Percentiles rank a stretch among this genome's conserved stretches.
These are phyloP conservation scores for Cryphonectria nitschkei DNA, from an alignment of 2,329 filamentous ascomycete species.

Conservation along the genomic window DNA sequence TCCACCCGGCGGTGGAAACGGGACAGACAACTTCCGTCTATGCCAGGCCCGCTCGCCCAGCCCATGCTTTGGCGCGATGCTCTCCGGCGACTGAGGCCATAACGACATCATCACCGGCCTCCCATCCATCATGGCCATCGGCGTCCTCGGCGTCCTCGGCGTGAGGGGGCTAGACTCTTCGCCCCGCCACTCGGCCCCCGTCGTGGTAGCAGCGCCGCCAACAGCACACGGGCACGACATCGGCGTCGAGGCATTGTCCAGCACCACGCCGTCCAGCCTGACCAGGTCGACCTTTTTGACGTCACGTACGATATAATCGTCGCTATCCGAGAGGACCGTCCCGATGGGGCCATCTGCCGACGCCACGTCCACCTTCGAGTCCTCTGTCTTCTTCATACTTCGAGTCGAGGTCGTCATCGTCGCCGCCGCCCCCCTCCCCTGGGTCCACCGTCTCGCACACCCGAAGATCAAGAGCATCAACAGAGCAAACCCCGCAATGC, in stretches of 20 bases:
- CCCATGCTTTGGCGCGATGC: constrained; percentile 16
- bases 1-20: constrained; percentile 8
- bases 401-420: background rate
- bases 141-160: constrained; percentile 64
- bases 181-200: constrained; percentile 19
- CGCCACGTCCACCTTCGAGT: no score
- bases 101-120: constrained; percentile 8
- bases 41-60: constrained; percentile 26
- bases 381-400: background rate
- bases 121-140: constrained; percentile 41
- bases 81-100: constrained; percentile 16
- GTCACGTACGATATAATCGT: background rate
- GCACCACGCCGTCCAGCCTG: constrained; percentile 15
- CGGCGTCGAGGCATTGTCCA: constrained; percentile 7
- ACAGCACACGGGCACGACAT: background rate
- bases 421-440: background rate
- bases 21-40: constrained; percentile 17
- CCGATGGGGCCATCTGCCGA: background rate
- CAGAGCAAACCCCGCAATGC: constrained; percentile 13
- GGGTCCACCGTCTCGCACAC: constrained; percentile 7
- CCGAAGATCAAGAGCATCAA: constrained; percentile 8
- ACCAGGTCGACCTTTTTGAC: background rate
- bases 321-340: background rate
- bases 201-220: constrained; percentile 8
- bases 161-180: constrained; percentile 49